Base-by-base conservation (phyloP, 176 grass and related monocot genomes). In the Panicum miliaceum region DNA sequence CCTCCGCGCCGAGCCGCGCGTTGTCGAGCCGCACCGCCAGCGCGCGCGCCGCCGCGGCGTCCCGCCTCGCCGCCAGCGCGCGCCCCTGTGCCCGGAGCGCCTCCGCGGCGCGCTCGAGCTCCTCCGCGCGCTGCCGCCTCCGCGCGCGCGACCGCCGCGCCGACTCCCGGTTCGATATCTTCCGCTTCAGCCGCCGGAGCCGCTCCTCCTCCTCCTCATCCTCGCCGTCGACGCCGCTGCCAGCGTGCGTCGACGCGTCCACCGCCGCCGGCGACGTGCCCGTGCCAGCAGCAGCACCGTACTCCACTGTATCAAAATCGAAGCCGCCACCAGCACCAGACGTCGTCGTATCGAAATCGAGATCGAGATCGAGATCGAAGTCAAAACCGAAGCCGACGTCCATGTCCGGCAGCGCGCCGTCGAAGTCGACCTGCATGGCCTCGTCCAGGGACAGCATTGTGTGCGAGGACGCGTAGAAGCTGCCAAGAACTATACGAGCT, bases 131-230 rank as follows among this genome's bases (percentile, higher is more conserved):
- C 60, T 63, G 69, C 73, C 51, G 84, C 53, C 84, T 69, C 32
- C 92, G 84, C 50, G 79, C 88, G 1, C 92, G 84, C 12, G 92
- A 91, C 79, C 86, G 60, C n/a, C 80, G 77, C 63, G 92, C 92
- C 6, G 92, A 92, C 77, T 94, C 92, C 11, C 90, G 72, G 90
- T 94, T 94, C 34, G 92, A 92, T 9, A 89, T 72, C 87, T 70
- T 92, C 65, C 92, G 85, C 34, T 68, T 54, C 59, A 76, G 52
- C 29, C 77, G 76, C 9, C 84, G 78, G 35, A 0, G 18, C 10
- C 61, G 12, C 51, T 79, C 71, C 27, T 74, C 19, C 19, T 18
- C 16, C 19, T 22, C 53, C 19, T 57, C 60, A 6, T 50, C 75
- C 1, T 57, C 76, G 8, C 15, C 32, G 14, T 6, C 22, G 12